Conservation (phyloP, 108 stramenopile species). For the Skeletonema marinoi region DNA sequence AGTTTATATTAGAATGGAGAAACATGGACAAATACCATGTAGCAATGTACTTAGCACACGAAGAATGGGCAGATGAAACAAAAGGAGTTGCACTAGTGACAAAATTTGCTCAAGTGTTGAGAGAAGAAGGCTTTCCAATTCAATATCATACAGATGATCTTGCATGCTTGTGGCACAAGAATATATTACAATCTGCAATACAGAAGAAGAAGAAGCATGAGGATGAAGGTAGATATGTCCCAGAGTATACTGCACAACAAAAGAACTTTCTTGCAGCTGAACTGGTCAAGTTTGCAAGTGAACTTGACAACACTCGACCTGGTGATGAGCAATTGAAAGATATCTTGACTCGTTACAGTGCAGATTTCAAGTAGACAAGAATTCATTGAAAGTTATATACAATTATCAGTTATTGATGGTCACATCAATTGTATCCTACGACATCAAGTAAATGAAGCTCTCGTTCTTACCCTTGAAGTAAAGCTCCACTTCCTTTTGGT, state of each 20-base stretch:
- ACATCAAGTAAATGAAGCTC: constrained; percentile 20
- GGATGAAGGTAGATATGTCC: constrained; percentile 44
- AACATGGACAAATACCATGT: constrained; percentile 45
- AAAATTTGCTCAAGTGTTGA: constrained; percentile 32
- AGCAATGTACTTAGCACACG: constrained; percentile 53
- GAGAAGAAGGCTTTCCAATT: constrained; percentile 53
- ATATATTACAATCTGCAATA: constrained; percentile 13
- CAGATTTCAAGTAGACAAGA: not conserved
- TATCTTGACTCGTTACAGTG: constrained; percentile 21
- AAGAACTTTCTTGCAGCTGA: constrained; percentile 30
- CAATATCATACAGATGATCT: constrained; percentile 28
- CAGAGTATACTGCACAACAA: constrained; percentile 46
- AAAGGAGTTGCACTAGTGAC: constrained; percentile 39
- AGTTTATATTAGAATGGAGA: constrained; percentile 53
- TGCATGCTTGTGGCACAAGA: constrained; percentile 55
- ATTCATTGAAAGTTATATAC: not conserved
- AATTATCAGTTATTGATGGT: not conserved
- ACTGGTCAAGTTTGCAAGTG: constrained; percentile 33
- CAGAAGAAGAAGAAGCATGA: constrained; percentile 41
- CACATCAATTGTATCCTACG: not conserved
- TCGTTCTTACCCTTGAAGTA: constrained; percentile 32
- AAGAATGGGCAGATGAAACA: constrained; percentile 39
- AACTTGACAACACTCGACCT: constrained; percentile 28
- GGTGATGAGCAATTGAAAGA: constrained; percentile 27
- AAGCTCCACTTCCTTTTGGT: constrained; percentile 14